A percentile compares a stretch with the other conserved stretches of the same genome.
Evolutionary conservation across 2,329 filamentous ascomycete genomes (phyloP).

Genomic region (Cladosporium sp.): DNA sequence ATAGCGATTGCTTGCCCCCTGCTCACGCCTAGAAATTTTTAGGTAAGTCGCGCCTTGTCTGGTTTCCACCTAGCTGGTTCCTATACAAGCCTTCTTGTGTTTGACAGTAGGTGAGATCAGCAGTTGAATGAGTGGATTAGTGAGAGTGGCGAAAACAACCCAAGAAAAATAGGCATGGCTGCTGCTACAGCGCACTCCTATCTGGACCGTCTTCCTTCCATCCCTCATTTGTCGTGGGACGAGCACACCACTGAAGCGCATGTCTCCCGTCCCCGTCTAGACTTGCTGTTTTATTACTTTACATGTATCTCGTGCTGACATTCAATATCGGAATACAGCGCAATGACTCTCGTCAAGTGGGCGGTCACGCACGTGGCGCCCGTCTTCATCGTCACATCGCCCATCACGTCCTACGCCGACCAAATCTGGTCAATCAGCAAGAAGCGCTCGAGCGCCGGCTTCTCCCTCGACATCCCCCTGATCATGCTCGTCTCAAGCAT

Average conservation of each 20-base stretch:
- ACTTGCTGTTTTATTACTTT: background rate
- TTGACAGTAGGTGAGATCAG: background rate
- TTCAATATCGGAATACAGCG: constrained; percentile 15
- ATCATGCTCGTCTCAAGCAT: constrained; percentile 65
- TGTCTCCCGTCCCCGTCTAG: background rate
- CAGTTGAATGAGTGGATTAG: no score
- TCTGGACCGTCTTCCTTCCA: background rate
- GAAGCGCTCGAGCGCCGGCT: constrained; percentile 56
- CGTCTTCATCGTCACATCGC: constrained; percentile 53
- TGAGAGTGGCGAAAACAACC: background rate
- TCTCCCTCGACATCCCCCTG: constrained; percentile 63
- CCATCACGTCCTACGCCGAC: constrained; percentile 62
- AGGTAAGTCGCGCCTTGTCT: constrained; percentile 4
- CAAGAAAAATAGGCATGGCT: no score
- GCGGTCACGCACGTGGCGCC: constrained; percentile 34
- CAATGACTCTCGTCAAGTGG: constrained; percentile 32
- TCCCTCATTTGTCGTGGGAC: background rate
- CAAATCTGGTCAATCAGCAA: constrained; percentile 63
- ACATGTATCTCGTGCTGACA: background rate
- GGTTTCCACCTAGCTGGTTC: constrained; percentile 4
- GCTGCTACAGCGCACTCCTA: constrained; percentile 1
- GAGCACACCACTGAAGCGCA: constrained; percentile 8
- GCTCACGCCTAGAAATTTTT: constrained; percentile 11
- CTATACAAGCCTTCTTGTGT: background rate
- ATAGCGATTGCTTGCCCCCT: background rate